Evolutionary conservation across 2,329 filamentous ascomycete species (phyloP), one percentile per base, ranked within the genome.

Genomic region (Verticillium longisporum): DNA sequence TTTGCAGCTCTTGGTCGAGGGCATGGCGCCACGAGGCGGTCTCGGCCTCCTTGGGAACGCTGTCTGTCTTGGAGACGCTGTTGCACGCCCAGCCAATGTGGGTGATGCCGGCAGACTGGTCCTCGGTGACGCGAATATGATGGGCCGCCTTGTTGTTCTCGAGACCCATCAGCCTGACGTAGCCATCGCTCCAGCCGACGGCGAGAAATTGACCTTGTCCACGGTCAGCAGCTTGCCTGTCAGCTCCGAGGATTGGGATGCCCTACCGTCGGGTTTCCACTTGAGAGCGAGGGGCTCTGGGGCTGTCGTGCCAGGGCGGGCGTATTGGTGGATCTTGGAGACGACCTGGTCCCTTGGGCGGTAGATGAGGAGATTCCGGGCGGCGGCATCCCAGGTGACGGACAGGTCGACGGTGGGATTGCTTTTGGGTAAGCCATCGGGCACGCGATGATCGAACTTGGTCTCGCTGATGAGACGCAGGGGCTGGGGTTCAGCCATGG

Each of bases 361-460:
- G 74, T 89, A 93, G 54, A 97, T 86, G 66, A 89, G 82, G 18
- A 97, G 78, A 57, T 87, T 86, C 57, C 86, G 86, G 63, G 87
- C 84, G 15, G 82, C 80, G n/a, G 82, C 84, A 13, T 90, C 89
- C 72, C 77, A 77, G 13, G 92, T 81, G 5, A 88, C 88, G n/a
- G 89, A 81, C 55, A 98, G 81, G 74, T 97, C 91, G 78, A 96
- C 90, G 9, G 88, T 89, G 15, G 93, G 91, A 73, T 92, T 96
- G 74, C 90, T 91, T 32, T 87, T 82, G 37, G 94, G 80, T 58
- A 89, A 82, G 56, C 80, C 77, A 38, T 80, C 76, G 41, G 83
- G 79, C 26, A 86, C 80, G 31, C 80, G 79, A 55, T 80, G 75
- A 58, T 83, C 78, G 63, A 88, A 80, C 65, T 78, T 77, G 66